Evolutionary conservation across 805 yeast genomes (phyloP), one percentile per base, ranked within the genome.

Genomic region (Kluyveromyces dobzhanskii): DNA sequence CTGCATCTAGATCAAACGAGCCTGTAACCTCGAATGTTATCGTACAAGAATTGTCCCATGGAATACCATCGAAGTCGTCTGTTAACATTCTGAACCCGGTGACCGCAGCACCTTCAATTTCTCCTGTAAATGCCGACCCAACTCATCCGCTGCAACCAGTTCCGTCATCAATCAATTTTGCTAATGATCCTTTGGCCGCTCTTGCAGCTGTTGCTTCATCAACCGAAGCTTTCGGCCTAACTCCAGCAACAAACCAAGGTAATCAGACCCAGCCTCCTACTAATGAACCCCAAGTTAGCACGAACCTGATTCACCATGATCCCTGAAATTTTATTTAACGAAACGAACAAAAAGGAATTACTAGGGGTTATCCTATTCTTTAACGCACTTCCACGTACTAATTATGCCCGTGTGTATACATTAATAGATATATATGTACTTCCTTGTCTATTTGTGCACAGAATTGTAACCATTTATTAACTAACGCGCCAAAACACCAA

Each of bases 121-220:
- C 19, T 10, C 21, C 19, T 16, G 17, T n/a, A 17, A 18, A 30
- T 13, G 14, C 18, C 4, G 51, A 48, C n/a, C 49, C 54, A 5
- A 48, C 51, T 32, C 27, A 37, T 11, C 23, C 47, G 4, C 8
- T 17, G 21, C 21, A 10, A 7, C 25, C 47, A 6, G 32, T 30
- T 10, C 32, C 32, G 8, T 24, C 46, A 4, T 18, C 39, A 10
- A 26, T 47, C 38, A 56, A 56, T 35, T 59, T 59, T 37, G 52
- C 58, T 7, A 52, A 50, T 38, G 64, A 61, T 37, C 66, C 66
- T 4, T 37, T 61, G 30, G 64, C 64, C 23, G 65, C 64, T 2
- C 44, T 61, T 11, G 66, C 66, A 2, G 66, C 66, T 1, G 53
- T 61, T 8, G 66, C 66, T 8, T 61, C 66, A 3, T 61, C 62